These are phyloP conservation scores for Alternaria ethzedia DNA, from an alignment of 2,329 filamentous ascomycete species.

Conservation along the genomic window DNA sequence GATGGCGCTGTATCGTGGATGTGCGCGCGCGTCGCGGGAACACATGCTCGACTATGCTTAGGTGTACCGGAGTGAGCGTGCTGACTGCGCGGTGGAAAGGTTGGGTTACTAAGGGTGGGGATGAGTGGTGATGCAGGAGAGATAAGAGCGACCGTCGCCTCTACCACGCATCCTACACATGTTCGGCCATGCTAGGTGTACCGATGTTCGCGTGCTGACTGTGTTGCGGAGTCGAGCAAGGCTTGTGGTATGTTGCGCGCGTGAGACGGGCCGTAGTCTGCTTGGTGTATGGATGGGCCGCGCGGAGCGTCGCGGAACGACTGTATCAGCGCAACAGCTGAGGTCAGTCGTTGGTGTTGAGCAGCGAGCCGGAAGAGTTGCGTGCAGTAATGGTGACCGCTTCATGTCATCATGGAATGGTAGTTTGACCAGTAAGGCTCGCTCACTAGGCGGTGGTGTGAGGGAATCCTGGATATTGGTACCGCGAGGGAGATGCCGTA, in stretches of 20 bases:
- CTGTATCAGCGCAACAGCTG: background rate
- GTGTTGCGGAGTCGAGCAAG: background rate
- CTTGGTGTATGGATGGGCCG: background rate
- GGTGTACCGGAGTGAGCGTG: background rate
- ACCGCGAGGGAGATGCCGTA: background rate
- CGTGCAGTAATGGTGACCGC: background rate
- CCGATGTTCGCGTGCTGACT: background rate
- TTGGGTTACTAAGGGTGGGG: background rate
- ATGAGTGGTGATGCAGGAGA: background rate
- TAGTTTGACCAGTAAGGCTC: background rate
- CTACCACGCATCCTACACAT: background rate
- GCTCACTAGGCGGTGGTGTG: background rate
- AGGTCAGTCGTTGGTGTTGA: background rate
- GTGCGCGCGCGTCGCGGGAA: background rate
- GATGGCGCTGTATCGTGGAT: background rate
- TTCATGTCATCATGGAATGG: background rate
- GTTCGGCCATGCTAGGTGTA: background rate
- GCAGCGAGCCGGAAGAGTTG: background rate
- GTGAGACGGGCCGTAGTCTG: background rate
- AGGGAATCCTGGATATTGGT: background rate
- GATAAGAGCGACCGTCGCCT: background rate
- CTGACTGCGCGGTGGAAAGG: background rate
- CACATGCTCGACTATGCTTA: slow-evolving; percentile 5
- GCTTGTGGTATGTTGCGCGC: background rate
- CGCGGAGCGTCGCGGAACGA: background rate